These are phyloP conservation scores for Hypoxylon sp. DNA, from an alignment of 2,329 filamentous ascomycete genomes.

Conservation along the genomic window DNA sequence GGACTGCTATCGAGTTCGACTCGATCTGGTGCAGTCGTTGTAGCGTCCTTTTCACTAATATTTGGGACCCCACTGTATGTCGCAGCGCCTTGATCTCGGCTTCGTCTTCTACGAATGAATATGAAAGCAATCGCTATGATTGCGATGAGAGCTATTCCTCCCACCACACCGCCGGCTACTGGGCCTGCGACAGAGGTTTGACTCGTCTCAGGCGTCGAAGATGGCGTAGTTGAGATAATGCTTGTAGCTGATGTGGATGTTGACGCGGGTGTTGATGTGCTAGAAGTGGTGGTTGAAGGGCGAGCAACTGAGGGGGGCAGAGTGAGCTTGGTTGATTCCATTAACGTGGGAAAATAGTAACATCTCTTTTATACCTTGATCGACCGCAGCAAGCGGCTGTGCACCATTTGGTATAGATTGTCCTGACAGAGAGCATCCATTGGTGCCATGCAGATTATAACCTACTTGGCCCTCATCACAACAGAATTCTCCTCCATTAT, in stretches of 20 bases:
- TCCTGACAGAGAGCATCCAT: slow-evolving; percentile 41
- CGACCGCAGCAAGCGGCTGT: slow-evolving; percentile 35
- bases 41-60: slow-evolving; percentile 18
- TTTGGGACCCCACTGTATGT: background rate
- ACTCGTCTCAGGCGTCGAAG: slow-evolving; percentile 10
- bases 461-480: slow-evolving; percentile 43
- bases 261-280: slow-evolving; percentile 8
- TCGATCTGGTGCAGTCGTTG: slow-evolving; percentile 9
- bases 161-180: slow-evolving; percentile 42
- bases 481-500: slow-evolving; percentile 46
- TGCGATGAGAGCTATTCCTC: slow-evolving; percentile 33
- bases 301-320: background rate
- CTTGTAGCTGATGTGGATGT: slow-evolving; percentile 9
- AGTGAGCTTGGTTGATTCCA: slow-evolving; percentile 2
- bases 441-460: slow-evolving; percentile 27
- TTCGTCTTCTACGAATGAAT: slow-evolving; percentile 26
- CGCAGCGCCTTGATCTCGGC: background rate
- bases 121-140: slow-evolving; percentile 32
- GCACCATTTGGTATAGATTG: slow-evolving; percentile 34
- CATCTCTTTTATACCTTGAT: slow-evolving; percentile 36
- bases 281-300: slow-evolving; percentile 16
- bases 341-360: background rate
- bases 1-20: slow-evolving; percentile 27
- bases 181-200: slow-evolving; percentile 11
- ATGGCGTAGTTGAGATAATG: slow-evolving; percentile 12